A percentile compares a stretch with the other conserved stretches of the same genome.
These are phyloP conservation scores for Lachnellula willkommii DNA, from an alignment of 2,329 filamentous ascomycete genomes.

Conservation along the genomic window DNA sequence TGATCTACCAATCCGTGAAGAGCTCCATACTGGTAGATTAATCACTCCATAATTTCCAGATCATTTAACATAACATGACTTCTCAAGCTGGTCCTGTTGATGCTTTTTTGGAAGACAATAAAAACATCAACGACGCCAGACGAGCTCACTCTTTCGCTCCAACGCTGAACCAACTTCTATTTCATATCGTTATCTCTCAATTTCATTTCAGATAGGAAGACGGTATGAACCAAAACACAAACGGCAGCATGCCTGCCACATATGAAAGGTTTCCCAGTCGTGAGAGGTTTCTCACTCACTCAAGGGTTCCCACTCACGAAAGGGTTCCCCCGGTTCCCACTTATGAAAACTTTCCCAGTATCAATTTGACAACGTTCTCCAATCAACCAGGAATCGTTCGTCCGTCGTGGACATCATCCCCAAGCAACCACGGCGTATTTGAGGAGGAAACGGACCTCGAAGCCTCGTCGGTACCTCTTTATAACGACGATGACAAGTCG, in stretches of 20 bases:
- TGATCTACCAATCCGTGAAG: not conserved
- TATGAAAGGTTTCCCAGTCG: not conserved
- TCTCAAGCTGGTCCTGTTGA: slow-evolving; percentile 17
- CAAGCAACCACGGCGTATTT: not conserved
- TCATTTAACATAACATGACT: slow-evolving; percentile 15
- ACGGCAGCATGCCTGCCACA: slow-evolving; percentile 14
- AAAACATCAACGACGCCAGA: slow-evolving; percentile 19
- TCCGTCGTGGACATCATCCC: not conserved
- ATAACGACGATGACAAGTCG: slow-evolving; percentile 5
- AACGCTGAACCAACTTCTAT: slow-evolving; percentile 19
- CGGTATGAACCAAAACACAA: slow-evolving; percentile 4
- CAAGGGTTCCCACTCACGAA: too few relatives aligned
- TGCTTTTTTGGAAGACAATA: slow-evolving; percentile 20
- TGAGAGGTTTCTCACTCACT: too few relatives aligned
- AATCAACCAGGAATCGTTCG: not conserved
- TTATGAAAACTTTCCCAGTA: not conserved
- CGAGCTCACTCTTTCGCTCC: slow-evolving; percentile 19
- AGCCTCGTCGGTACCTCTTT: not conserved
- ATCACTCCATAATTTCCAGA: not conserved
- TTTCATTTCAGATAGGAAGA: not conserved
- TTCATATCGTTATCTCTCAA: not conserved
- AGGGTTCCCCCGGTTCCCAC: not conserved
- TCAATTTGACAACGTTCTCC: not conserved
- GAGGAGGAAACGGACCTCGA: not conserved
- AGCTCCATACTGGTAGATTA: not conserved